Evolutionary conservation across 2,329 filamentous ascomycete genomes (phyloP), one percentile per base, ranked within the genome.

Genomic region (Saccharata proteae): DNA sequence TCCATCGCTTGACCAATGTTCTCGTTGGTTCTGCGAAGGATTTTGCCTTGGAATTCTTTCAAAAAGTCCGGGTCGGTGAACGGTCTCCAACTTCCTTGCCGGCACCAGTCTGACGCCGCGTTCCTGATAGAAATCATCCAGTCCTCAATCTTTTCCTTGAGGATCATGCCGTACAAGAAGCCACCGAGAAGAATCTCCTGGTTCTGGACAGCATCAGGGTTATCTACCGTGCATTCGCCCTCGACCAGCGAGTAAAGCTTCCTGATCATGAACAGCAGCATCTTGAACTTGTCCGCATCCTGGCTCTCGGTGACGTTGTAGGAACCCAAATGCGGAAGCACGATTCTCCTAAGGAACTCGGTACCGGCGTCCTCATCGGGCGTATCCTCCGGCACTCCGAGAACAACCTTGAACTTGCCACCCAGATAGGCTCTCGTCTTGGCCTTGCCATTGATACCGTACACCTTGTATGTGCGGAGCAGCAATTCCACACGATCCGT

Each of bases 141-240:
- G 52, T 96, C 90, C 38, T 98, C 88, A 7, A 98, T 64, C 36
- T 80, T 75, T 56, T 98, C 90, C 62, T 98, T 98, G 43, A 98
- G 63, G 32, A 98, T 85, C 75, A 90, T 88, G 34, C 83, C 83
- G 51, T 93, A 98, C 9, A 98, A 63, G 50, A 93, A 93, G 6
- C 90, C 88, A 32, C 88, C 88, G 2, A 98, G 71, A 15, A 98
- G 65, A 36, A 96, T 79, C 57, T 98, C 90, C 51, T 98, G 90
- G 55, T 92, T 93, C 48, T 93, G 86, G 12, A 94, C 79, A 8
- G 90, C 84, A 69, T 98, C 90, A 1, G 90, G 88, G 49, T 98
- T 96, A 62, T 98, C 90, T 4, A 86, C 75, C 4, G 84, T 71
- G 53, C 88, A 96, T 41, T 94, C 88, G 34, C 88, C 86, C 38